These are phyloP conservation scores for Croton laevigatus DNA, from an alignment of 441 rosid genomes.

Conservation along the genomic window DNA sequence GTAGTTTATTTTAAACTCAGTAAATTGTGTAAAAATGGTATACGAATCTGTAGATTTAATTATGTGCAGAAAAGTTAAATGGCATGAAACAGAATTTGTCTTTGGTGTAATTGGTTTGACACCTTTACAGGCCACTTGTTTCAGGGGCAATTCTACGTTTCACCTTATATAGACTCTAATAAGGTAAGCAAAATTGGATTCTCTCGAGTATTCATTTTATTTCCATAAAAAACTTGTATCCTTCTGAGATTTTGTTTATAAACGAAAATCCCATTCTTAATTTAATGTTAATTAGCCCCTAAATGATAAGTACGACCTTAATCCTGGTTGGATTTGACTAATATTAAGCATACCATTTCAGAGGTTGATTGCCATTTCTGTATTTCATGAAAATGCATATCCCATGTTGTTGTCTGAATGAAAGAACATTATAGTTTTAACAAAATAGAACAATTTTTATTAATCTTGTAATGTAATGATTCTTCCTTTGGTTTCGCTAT, in stretches of 20 bases:
- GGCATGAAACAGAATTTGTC: not conserved
- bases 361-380: not conserved
- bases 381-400: no score
- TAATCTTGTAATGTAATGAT: not conserved
- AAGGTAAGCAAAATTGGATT: not conserved
- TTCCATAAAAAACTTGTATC: not conserved
- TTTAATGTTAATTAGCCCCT: not conserved
- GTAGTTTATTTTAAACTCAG: not conserved
- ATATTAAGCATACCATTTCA: not conserved
- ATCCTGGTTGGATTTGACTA: no score
- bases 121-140: conserved; percentile 5
- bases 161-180: not conserved
- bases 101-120: not conserved
- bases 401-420: no score
- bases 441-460: not conserved
- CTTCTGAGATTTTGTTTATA: not conserved
- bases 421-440: not conserved
- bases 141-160: not conserved
- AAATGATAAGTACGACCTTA: conserved; percentile 1
- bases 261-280: conserved; percentile 10
- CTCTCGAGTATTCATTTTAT: not conserved
- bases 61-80: not conserved
- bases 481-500: not conserved
- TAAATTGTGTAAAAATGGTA: no score
- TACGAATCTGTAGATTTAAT: not conserved